These are phyloP conservation scores for Penicillium psychrofluorescens DNA, from an alignment of 495 filamentous ascomycete genomes.

Conservation along the genomic window DNA sequence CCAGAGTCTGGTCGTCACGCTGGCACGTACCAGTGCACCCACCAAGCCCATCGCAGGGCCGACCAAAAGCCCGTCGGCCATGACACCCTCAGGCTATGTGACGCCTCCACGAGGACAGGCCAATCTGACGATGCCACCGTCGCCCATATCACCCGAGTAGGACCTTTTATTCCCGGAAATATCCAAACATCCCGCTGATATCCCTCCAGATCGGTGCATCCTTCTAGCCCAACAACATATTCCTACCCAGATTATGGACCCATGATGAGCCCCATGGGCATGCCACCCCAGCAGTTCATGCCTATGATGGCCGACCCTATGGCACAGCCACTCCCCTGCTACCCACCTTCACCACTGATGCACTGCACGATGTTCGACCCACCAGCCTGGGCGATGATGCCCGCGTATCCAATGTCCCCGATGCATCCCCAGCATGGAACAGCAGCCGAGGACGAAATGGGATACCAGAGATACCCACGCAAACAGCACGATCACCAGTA, in stretches of 20 bases:
- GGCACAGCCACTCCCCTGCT: slow-evolving; percentile 17
- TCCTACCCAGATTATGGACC: slow-evolving; percentile 22
- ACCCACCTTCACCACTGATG: slow-evolving; percentile 26
- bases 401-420: slow-evolving; percentile 24
- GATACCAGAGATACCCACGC: not conserved
- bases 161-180: not conserved
- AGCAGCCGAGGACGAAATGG: not conserved
- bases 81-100: slow-evolving; percentile 18
- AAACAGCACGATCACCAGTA: slow-evolving; percentile 4
- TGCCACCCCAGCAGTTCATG: slow-evolving; percentile 22
- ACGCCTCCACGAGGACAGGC: slow-evolving; percentile 25
- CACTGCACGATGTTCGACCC: slow-evolving; percentile 23
- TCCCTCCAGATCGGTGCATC: slow-evolving; percentile 16
- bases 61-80: slow-evolving; percentile 31
- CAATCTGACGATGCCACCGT: slow-evolving; percentile 26
- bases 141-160: slow-evolving; percentile 35
- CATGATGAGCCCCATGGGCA: slow-evolving; percentile 19
- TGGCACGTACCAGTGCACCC: slow-evolving; percentile 36
- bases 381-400: slow-evolving; percentile 24
- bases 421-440: slow-evolving; percentile 11
- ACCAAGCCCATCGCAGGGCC: slow-evolving; percentile 39
- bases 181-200: not conserved
- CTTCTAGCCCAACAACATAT: slow-evolving; percentile 15
- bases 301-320: slow-evolving; percentile 25
- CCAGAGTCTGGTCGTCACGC: slow-evolving; percentile 36